A percentile compares a stretch with the other conserved stretches of the same genome.
phyloP scores from a whole-genome alignment of 495 filamentous ascomycete genomes.

The Penicillium parvum region DNA sequence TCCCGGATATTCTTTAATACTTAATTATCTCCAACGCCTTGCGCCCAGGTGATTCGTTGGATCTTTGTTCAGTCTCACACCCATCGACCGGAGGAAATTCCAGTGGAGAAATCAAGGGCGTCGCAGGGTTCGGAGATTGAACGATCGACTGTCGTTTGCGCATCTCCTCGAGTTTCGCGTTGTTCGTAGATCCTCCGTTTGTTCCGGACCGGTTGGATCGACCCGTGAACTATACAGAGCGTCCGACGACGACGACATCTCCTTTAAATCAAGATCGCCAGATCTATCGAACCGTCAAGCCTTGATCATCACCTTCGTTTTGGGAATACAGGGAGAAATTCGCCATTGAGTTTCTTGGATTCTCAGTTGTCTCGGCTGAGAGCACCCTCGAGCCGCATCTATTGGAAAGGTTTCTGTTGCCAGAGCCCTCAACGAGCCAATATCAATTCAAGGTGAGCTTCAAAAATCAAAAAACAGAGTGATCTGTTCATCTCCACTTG shows the following conservation, averaged over 20 bases:
- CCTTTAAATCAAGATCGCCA: neutral
- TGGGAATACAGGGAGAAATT: neutral
- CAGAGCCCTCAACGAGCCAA: neutral
- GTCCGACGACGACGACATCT: too few species aligned
- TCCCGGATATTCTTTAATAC: slow-evolving; percentile 21
- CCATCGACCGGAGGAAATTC: slow-evolving; percentile 4
- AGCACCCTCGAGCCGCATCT: slow-evolving; percentile 16
- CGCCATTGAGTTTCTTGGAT: neutral
- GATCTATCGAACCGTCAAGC: neutral
- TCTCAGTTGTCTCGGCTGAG: slow-evolving; percentile 34
- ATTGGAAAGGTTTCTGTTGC: slow-evolving; percentile 21
- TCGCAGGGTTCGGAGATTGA: neutral
- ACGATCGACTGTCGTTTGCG: neutral
- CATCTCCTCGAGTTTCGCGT: neutral
- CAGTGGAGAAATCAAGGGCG: neutral
- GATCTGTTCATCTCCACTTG: slow-evolving; percentile 2
- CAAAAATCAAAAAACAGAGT: slow-evolving; percentile 9
- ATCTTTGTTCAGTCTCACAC: slow-evolving; percentile 5
- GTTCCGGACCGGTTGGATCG: neutral
- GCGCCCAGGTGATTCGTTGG: slow-evolving; percentile 14
- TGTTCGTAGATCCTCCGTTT: neutral
- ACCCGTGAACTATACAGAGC: too few species aligned
- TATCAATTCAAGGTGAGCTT: slow-evolving; percentile 3
- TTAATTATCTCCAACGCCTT: slow-evolving; percentile 19
- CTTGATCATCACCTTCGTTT: neutral